These are phyloP conservation scores for Colletotrichum tropicale DNA, from an alignment of 2,329 filamentous ascomycete species.

Conservation along the genomic window DNA sequence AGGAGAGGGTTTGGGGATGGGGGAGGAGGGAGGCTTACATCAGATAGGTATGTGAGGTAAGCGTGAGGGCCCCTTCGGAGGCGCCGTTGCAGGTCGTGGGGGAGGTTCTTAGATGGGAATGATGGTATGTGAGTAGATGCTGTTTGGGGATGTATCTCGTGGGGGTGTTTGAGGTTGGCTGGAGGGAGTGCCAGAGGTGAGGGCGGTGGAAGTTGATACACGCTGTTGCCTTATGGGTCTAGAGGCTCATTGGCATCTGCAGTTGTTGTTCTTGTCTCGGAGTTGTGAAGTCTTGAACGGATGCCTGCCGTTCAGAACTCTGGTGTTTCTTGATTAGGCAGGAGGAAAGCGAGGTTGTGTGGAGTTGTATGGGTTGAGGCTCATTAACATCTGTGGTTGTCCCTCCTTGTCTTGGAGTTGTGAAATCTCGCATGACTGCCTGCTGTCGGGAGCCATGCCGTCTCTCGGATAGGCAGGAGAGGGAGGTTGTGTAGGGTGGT, in stretches of 20 bases:
- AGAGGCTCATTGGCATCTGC: background rate
- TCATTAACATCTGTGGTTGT: background rate
- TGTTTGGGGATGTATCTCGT: background rate
- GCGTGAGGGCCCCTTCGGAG: background rate
- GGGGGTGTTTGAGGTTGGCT: background rate
- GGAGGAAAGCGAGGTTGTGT: background rate
- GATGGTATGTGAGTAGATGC: background rate
- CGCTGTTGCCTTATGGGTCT: background rate
- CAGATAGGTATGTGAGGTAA: background rate
- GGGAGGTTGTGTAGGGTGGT: background rate
- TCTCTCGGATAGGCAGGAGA: background rate
- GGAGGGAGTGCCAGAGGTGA: background rate
- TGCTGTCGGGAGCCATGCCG: accelerated
- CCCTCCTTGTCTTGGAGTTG: background rate
- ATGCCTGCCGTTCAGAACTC: accelerated
- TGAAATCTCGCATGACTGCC: background rate
- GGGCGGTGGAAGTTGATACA: background rate
- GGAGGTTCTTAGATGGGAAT: background rate
- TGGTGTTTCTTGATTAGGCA: background rate
- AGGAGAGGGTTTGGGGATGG: background rate
- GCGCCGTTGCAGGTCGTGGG: background rate
- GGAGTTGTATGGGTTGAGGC: background rate
- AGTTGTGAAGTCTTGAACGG: background rate
- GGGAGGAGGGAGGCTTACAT: background rate
- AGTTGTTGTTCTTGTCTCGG: background rate